These are phyloP conservation scores for Candida glaebosa DNA, from an alignment of 805 yeast genomes.

Conservation along the genomic window DNA sequence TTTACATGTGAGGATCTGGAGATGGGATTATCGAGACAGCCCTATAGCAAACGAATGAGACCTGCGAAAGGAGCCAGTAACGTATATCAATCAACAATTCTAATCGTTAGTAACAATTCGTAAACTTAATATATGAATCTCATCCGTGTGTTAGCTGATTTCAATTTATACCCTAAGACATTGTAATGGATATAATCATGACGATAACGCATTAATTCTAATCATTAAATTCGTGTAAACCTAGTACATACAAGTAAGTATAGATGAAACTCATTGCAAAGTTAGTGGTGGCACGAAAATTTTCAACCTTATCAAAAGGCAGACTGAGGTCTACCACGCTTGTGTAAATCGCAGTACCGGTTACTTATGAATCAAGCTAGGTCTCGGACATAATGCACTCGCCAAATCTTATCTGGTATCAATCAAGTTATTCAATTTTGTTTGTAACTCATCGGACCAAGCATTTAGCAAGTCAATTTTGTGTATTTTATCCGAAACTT, in stretches of 20 bases:
- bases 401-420: not conserved
- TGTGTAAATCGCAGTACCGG: not conserved
- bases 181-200: conserved; percentile 38
- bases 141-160: conserved; percentile 47
- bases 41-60: too few relatives aligned
- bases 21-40: too few relatives aligned
- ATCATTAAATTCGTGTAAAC: conserved; percentile 15
- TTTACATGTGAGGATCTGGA: too few relatives aligned
- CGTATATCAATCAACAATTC: too few relatives aligned
- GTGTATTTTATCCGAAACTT: conserved; percentile 7
- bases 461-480: conserved; percentile 11
- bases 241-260: not conserved
- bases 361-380: not conserved
- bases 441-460: conserved; percentile 15
- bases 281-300: not conserved
- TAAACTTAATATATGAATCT: conserved; percentile 9
- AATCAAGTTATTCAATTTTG: conserved; percentile 1
- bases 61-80: too few relatives aligned
- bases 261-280: not conserved
- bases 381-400: not conserved
- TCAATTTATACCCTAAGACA: conserved; percentile 36
- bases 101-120: not conserved
- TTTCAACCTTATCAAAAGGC: not conserved
- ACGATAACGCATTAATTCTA: conserved; percentile 45
- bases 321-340: not conserved